Evolutionary conservation across 352 stramenopile species (phyloP), one percentile per base, ranked within the genome.

Genomic region (Globisporangium paddicum): DNA sequence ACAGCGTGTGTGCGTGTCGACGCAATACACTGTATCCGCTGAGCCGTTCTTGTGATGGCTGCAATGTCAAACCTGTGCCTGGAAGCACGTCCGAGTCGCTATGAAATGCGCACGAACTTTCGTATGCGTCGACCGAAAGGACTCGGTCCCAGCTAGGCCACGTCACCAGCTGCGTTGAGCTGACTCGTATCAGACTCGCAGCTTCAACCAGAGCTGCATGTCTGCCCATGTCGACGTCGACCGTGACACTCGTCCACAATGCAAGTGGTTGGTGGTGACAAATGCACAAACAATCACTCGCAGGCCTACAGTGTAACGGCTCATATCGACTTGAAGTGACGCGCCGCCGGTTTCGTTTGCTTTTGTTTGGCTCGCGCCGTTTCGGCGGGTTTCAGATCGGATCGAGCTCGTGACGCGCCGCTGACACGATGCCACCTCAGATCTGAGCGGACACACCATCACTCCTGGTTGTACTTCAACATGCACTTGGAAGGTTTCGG

Each of bases 401-500:
- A 57, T 30, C 40, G 51, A 10, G 16, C 23, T 19, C 16, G 35
- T 57, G 51, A 57, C 51, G 51, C 51, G 51, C 51, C 19, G 37
- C 35, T 37, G 51, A 14, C 51, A 57, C 19, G 35, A 23, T 16
- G 51, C 8, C 51, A 35, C n/a, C 51, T 57, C 51, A 25, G 13
- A 38, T 41, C 3, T 44, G 37, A 44, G 37, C 35, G 19, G 23
- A 45, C 32, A 1, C 18, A 56, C 50, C 34, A 56, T 46, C 50
- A 56, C 34, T 56, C 50, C n/a, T 26, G 18, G 7, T 34, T 2
- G 49, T 42, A 23, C 55, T 60, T 60, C 55, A 60, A 60, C 55
- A 53, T 60, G 55, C 55, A 47, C 54, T 35, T 45, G 34, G n/a
- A 32, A 5, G 13, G 0, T 41, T 41, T 44, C 10, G 37, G 37